phyloP scores from a whole-genome alignment of 2,329 filamentous ascomycete species.

The Hypoxylon sp. region DNA sequence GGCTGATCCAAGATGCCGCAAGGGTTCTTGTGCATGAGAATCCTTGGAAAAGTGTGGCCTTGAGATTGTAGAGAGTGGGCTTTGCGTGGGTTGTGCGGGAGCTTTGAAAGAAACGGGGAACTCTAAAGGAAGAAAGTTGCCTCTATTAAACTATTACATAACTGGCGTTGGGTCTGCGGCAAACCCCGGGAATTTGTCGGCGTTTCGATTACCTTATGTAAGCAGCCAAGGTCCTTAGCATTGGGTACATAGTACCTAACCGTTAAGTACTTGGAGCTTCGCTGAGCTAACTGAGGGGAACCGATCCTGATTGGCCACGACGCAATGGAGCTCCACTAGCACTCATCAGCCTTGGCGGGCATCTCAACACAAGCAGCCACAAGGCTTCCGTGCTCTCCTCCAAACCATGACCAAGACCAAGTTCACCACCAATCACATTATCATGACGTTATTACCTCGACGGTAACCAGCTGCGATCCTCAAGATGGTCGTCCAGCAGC shows the following conservation, averaged over 20 bases:
- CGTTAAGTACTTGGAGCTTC: slow-evolving; percentile 1
- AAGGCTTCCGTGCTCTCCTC: slow-evolving; percentile 23
- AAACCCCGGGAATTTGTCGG: slow-evolving; percentile 35
- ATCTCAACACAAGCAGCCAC: slow-evolving; percentile 9
- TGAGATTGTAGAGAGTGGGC: slow-evolving; percentile 16
- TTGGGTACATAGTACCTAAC: neutral
- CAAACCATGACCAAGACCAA: slow-evolving; percentile 6
- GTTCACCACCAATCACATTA: slow-evolving; percentile 29
- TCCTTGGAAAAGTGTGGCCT: slow-evolving; percentile 6
- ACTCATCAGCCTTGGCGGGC: slow-evolving; percentile 36
- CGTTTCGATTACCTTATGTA: slow-evolving; percentile 3
- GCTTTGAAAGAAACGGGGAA: slow-evolving; percentile 15
- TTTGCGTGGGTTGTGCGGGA: neutral
- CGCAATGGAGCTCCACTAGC: neutral
- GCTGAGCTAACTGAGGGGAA: slow-evolving; percentile 16
- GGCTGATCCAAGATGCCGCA: slow-evolving; percentile 34
- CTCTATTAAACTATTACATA: slow-evolving; percentile 27
- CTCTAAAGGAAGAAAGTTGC: slow-evolving; percentile 7
- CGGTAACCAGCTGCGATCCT: slow-evolving; percentile 45
- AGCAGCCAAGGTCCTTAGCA: no score
- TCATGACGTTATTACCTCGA: slow-evolving; percentile 43
- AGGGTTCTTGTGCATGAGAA: slow-evolving; percentile 26
- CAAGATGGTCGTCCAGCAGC: slow-evolving; percentile 83
- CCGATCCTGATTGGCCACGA: slow-evolving; percentile 18
- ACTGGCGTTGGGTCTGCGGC: slow-evolving; percentile 11